phyloP scores from a whole-genome alignment of 75 land plant genomes.

The Pseudotsuga menziesii region DNA sequence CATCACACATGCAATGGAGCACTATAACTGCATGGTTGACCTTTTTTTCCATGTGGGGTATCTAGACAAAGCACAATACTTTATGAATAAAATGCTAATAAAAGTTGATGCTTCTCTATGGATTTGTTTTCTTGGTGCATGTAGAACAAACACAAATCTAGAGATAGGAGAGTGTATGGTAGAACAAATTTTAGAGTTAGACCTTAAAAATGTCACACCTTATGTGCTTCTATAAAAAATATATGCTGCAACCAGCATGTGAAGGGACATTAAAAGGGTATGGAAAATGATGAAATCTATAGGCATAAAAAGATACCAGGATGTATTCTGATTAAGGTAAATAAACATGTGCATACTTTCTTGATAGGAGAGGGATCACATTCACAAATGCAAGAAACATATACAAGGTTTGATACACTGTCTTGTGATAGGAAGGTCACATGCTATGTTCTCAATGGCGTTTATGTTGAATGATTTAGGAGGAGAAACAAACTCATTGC shows the following conservation, averaged over 20 bases:
- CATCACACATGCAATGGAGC: not conserved
- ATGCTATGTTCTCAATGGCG: not conserved
- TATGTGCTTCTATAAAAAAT: not conserved
- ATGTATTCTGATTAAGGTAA: not conserved
- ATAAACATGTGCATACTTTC: constrained; percentile 5
- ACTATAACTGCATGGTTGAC: not conserved
- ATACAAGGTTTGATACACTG: not conserved
- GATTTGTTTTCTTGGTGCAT: constrained; percentile 3
- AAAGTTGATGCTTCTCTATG: not conserved
- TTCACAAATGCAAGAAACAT: not conserved
- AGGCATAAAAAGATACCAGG: too few species aligned
- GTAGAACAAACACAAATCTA: not conserved
- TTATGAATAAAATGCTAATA: not conserved
- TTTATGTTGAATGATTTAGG: not conserved
- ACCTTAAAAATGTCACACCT: not conserved
- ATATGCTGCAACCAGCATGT: not conserved
- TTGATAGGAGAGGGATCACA: not conserved
- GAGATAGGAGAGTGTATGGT: not conserved
- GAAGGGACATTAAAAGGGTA: too few species aligned
- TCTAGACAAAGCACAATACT: not conserved
- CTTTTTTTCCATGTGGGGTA: not conserved
- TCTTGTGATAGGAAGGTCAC: not conserved
- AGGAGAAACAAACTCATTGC: not conserved
- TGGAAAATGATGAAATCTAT: too few species aligned
- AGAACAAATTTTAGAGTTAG: not conserved